phyloP scores from a whole-genome alignment of 345 rosid genomes.

The Citrus unshiu region DNA sequence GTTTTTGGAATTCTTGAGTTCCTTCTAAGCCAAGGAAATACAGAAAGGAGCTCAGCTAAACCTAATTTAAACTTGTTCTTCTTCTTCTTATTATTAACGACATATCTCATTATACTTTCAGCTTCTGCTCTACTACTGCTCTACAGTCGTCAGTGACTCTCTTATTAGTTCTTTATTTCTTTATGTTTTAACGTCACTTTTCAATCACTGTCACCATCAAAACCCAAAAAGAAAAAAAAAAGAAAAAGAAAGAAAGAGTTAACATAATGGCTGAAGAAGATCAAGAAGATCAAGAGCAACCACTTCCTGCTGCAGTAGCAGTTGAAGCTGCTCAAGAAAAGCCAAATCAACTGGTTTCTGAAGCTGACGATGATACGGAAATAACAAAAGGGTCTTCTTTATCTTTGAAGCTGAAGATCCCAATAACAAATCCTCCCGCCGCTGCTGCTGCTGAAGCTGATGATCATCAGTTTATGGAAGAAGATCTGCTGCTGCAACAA shows the following conservation, averaged over 20 bases:
- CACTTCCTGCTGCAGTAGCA: background rate
- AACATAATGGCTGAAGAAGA: background rate
- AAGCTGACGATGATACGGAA: background rate
- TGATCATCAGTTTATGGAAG: background rate
- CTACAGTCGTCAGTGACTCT: background rate
- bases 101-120: too few species aligned
- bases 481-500: background rate
- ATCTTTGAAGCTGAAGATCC: background rate
- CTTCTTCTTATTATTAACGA: background rate
- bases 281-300: background rate
- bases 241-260: background rate
- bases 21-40: slow-evolving; percentile 1
- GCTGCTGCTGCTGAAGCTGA: background rate
- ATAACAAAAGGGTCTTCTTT: background rate
- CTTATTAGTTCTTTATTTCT: background rate
- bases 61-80: background rate
- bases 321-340: background rate
- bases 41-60: background rate
- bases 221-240: background rate
- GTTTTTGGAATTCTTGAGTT: background rate
- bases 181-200: background rate
- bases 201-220: background rate
- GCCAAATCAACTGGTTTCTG: background rate
- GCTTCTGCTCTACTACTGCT: background rate
- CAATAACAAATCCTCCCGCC: background rate